Base-by-base conservation (phyloP, 2,329 filamentous ascomycete genomes). In the Aaosphaeria pasadenensis region DNA sequence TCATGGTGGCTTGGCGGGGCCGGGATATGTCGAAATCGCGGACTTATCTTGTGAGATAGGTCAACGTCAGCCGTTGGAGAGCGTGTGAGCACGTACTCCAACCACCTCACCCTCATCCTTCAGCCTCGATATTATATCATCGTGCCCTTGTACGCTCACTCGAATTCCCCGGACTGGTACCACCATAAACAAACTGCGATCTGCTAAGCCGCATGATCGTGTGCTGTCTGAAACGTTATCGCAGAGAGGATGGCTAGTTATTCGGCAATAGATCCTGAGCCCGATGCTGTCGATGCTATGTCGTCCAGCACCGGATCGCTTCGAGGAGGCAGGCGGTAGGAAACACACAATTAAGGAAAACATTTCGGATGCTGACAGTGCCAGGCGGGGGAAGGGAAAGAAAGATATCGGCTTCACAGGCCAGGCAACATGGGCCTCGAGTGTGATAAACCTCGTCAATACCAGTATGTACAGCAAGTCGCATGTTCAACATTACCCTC, bases 361-460 rank as follows among this genome's bases (percentile, higher is more conserved):
- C 17, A 5, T 7, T 43, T 30, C 9, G 24, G 32, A 9, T 41
- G 49, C 65, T 70, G 48, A 71, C 54, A 42, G 33, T 36, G 28
- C 50, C 49, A 81, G 84, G 67, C 75, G 79, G 58, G 77, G 71
- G 29, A 74, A 84, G 64, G 82, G 80, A 54, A 85, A 86, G 61
- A 91, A 91, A 73, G 84, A 88, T 70, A 81, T 79, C 48, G 87
- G 87, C 44, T 66, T 73, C 39, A 72, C 71, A 51, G 91, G 94
- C 46, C 83, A 91, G 65, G 94, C 94, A 59, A 88, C 89, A 59
- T 95, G 89, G 84, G 71, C 87, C 46, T 96, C 91, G 74, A 96
- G 91, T 68, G 87, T 94, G 57, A 87, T 97, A 74, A 99, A 99
- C 70, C 78, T 99, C 55, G 80, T 97, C 55, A 99, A 99, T 72